Evolutionary conservation across 305 asterid genomes (phyloP).

Genomic region (Striga hermonthica): DNA sequence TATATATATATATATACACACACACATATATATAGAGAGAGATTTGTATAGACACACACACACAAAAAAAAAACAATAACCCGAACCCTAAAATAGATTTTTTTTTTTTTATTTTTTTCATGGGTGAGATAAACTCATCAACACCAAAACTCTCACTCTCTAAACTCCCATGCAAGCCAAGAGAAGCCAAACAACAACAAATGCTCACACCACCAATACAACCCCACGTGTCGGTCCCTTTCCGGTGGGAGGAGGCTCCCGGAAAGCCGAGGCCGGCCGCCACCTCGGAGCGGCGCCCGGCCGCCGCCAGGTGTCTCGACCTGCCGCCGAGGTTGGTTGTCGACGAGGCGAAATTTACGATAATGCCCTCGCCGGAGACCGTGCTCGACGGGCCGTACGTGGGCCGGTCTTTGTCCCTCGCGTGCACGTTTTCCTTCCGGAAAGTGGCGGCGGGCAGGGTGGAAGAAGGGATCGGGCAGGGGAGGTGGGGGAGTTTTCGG

Average conservation of each 20-base stretch:
- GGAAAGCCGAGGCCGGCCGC: slow-evolving; percentile 53
- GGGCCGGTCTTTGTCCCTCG: slow-evolving; percentile 40
- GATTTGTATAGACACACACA: no score
- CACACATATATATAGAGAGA: no score
- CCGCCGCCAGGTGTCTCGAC: slow-evolving; percentile 45
- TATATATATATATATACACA: no score
- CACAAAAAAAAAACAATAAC: no score
- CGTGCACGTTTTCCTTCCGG: slow-evolving; percentile 47
- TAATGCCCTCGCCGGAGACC: slow-evolving; percentile 48
- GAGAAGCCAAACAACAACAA: slow-evolving; percentile 18
- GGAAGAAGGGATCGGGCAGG: slow-evolving; percentile 35
- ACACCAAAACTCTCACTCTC: slow-evolving; percentile 59
- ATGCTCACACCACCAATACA: slow-evolving; percentile 61
- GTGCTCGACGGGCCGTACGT: slow-evolving; percentile 56
- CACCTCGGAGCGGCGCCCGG: slow-evolving; percentile 3
- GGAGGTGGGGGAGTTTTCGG: slow-evolving; percentile 53
- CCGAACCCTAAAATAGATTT: no score
- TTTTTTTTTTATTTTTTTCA: no score
- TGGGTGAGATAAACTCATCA: no score
- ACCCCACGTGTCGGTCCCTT: slow-evolving; percentile 53
- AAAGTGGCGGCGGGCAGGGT: slow-evolving; percentile 37
- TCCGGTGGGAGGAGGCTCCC: slow-evolving; percentile 83
- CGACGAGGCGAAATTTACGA: slow-evolving; percentile 30
- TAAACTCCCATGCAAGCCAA: slow-evolving; percentile 50
- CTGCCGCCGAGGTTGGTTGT: slow-evolving; percentile 53